Evolutionary conservation across 139 green algal species (phyloP).

Genomic region (Chlorella sp.): DNA sequence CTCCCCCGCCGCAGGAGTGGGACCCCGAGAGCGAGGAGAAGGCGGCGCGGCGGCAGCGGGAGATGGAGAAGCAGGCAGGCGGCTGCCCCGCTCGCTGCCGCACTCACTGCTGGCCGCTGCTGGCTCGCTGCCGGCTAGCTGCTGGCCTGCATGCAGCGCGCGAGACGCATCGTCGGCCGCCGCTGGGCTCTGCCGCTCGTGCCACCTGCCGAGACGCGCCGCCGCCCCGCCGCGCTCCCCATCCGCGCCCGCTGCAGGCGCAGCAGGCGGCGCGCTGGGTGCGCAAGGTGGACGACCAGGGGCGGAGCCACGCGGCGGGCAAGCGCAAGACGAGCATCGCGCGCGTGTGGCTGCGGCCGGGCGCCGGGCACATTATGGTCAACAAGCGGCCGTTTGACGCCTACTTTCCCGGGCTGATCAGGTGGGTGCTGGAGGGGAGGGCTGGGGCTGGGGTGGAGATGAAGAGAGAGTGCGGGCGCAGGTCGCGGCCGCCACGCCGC

Average conservation of each 20-base stretch:
- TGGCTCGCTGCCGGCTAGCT: not conserved
- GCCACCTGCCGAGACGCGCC: not conserved
- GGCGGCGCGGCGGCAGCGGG: conserved; percentile 19
- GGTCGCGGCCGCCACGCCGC: too few relatives aligned
- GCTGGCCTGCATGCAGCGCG: not conserved
- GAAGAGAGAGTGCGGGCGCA: too few relatives aligned
- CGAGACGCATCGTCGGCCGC: not conserved
- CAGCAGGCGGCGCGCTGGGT: conserved; percentile 31
- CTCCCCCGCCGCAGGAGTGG: too few relatives aligned
- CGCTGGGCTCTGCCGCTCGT: not conserved
- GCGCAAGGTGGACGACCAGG: conserved; percentile 58
- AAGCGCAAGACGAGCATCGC: conserved; percentile 73
- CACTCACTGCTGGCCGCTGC: not conserved
- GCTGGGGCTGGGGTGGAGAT: too few relatives aligned
- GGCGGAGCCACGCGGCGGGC: conserved; percentile 58
- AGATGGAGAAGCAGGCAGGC: conserved; percentile 14
- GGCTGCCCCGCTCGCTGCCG: not conserved
- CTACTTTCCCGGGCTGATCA: conserved; percentile 72
- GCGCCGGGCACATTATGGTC: conserved; percentile 63
- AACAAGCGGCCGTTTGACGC: conserved; percentile 70
- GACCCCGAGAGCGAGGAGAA: conserved; percentile 29
- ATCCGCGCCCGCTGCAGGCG: not conserved
- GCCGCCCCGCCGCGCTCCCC: not conserved
- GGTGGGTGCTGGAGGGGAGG: too few relatives aligned
- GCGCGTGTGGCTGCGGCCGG: conserved; percentile 55